phyloP scores from a whole-genome alignment of 2,329 filamentous ascomycete genomes.

The Alternaria rosae region DNA sequence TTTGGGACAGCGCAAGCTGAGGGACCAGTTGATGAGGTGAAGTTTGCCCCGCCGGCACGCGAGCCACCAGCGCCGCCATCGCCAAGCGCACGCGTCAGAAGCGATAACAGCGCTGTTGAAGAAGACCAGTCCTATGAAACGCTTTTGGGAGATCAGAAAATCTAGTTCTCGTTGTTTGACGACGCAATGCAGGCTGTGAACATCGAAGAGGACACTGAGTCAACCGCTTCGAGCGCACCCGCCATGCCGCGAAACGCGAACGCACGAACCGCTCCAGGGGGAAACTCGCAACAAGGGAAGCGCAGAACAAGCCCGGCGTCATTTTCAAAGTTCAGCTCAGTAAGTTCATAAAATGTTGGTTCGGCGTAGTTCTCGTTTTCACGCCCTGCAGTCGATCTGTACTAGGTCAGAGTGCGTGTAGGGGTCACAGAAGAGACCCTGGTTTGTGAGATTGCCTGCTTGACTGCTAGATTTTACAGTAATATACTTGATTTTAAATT shows the following conservation, averaged over 20 bases:
- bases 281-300: background rate
- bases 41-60: background rate
- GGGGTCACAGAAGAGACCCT: background rate
- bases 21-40: background rate
- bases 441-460: background rate
- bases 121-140: accelerated
- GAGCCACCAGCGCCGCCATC: background rate
- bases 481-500: background rate
- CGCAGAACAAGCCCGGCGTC: background rate
- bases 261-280: background rate
- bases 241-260: background rate
- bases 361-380: too few species aligned
- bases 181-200: background rate
- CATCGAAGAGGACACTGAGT: too few species aligned
- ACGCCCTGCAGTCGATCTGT: too few species aligned
- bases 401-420: background rate
- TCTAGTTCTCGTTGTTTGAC: background rate
- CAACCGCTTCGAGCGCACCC: background rate
- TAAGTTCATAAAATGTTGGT: background rate
- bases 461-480: background rate
- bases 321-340: background rate
- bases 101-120: background rate
- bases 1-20: background rate
- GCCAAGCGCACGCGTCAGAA: background rate
- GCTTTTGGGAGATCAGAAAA: background rate